Conservation (phyloP, 371 early-diverging fungal species). For the Mucor sp. region DNA sequence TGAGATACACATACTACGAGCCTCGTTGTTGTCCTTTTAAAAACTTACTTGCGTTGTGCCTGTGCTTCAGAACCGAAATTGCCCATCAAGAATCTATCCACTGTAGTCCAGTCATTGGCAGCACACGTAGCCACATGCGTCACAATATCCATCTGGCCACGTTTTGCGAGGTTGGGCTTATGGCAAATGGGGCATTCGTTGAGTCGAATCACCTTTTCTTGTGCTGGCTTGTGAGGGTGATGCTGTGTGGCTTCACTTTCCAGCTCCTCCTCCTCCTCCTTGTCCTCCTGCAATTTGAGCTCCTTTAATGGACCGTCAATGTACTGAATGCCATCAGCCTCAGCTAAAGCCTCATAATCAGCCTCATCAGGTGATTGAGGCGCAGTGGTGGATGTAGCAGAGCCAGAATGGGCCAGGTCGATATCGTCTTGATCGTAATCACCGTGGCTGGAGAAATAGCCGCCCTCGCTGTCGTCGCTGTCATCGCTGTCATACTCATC, state of each 20-base stretch:
- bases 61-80: slow-evolving; percentile 79
- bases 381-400: not conserved
- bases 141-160: slow-evolving; percentile 73
- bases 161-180: slow-evolving; percentile 55
- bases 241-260: not conserved
- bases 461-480: slow-evolving; percentile 1
- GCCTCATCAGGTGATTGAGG: slow-evolving; percentile 25
- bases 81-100: slow-evolving; percentile 72
- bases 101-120: slow-evolving; percentile 63
- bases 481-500: slow-evolving; percentile 4
- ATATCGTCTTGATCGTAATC: slow-evolving; percentile 21
- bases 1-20: not conserved
- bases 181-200: slow-evolving; percentile 76
- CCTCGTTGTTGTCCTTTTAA: too few relatives aligned
- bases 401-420: not conserved
- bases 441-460: slow-evolving; percentile 8
- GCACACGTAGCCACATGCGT: slow-evolving; percentile 81
- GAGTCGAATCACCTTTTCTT: slow-evolving; percentile 69
- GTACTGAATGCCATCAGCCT: slow-evolving; percentile 31
- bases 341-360: slow-evolving; percentile 28
- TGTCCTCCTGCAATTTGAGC: not conserved
- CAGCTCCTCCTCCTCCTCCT: not conserved
- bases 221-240: not conserved
- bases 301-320: slow-evolving; percentile 16
- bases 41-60: slow-evolving; percentile 63